Percentiles rank a stretch among this genome's conserved stretches.
Evolutionary conservation across 2,329 filamentous ascomycete genomes (phyloP).

Genomic region (Aspergillus awamori): DNA sequence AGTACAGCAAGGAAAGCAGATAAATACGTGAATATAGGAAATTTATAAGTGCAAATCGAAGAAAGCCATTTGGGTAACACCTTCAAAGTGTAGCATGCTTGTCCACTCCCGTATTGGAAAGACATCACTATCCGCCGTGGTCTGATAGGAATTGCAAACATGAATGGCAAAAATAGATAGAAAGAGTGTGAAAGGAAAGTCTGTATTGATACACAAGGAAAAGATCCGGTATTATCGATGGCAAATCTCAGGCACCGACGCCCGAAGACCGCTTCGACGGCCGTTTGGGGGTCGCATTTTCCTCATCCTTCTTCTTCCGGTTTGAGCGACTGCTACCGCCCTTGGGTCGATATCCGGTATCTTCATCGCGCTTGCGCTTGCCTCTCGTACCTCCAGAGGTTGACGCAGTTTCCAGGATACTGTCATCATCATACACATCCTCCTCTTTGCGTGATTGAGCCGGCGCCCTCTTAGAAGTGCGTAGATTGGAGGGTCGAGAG

Average conservation of each 20-base stretch:
- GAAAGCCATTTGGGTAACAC: not conserved
- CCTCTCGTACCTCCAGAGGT: slow-evolving; percentile 37
- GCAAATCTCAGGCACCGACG: slow-evolving; percentile 22
- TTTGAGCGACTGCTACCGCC: slow-evolving; percentile 45
- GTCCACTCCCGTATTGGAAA: not conserved
- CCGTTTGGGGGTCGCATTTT: slow-evolving; percentile 35
- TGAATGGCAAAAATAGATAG: not conserved
- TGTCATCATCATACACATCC: slow-evolving; percentile 49
- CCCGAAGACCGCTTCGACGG: slow-evolving; percentile 36
- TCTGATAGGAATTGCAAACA: not conserved
- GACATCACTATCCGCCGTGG: not conserved
- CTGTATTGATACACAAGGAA: slow-evolving; percentile 18
- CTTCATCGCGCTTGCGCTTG: slow-evolving; percentile 53
- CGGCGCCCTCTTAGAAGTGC: slow-evolving; percentile 46
- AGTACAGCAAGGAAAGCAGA: no score
- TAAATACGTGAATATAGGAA: no score
- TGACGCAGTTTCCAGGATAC: slow-evolving; percentile 42
- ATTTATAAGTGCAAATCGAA: not conserved
- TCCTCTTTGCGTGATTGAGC: slow-evolving; percentile 44
- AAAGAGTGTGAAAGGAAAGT: slow-evolving; percentile 4
- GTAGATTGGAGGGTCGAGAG: slow-evolving; percentile 43
- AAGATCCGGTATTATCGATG: not conserved
- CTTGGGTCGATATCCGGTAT: slow-evolving; percentile 51
- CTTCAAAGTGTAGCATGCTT: not conserved
- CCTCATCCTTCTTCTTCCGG: slow-evolving; percentile 47